Percentiles rank a stretch among this genome's conserved stretches.
Evolutionary conservation across 371 early-diverging fungal genomes (phyloP).

Genomic region (Syncephalastrum racemosum): DNA sequence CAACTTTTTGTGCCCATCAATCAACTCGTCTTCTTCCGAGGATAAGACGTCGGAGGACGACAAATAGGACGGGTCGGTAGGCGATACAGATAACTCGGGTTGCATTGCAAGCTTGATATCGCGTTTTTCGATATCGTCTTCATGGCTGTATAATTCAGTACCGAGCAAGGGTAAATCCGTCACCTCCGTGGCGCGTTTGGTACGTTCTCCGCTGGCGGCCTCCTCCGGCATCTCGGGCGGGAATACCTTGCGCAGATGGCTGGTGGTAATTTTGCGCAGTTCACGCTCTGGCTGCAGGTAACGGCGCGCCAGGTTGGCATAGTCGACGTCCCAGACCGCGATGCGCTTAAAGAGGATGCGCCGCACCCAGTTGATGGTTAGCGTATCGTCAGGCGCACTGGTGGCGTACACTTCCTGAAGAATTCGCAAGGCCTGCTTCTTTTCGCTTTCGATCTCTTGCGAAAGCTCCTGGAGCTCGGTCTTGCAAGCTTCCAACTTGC

Average conservation of each 20-base stretch:
- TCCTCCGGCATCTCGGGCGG: constrained; percentile 39
- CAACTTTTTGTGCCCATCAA: background rate
- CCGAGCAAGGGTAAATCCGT: constrained; percentile 44
- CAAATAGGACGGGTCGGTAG: background rate
- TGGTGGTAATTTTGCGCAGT: constrained; percentile 62
- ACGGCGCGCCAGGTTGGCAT: constrained; percentile 70
- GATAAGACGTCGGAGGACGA: no score
- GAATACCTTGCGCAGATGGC: constrained; percentile 68
- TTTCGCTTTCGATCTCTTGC: constrained; percentile 72
- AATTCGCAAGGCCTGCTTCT: constrained; percentile 74
- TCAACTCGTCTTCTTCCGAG: no score
- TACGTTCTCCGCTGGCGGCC: constrained; percentile 34
- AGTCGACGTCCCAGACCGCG: constrained; percentile 81
- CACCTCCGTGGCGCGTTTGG: constrained; percentile 38
- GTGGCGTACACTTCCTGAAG: constrained; percentile 81
- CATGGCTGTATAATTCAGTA: constrained; percentile 32
- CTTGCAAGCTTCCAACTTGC: constrained; percentile 65
- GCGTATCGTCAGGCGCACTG: constrained; percentile 73
- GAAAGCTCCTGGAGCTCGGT: constrained; percentile 64
- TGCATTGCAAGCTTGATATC: background rate
- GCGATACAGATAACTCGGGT: constrained; percentile 8
- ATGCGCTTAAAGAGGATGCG: constrained; percentile 76
- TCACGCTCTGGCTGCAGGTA: constrained; percentile 82
- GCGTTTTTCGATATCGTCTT: constrained; percentile 4
- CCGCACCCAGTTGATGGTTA: constrained; percentile 78